A percentile compares a stretch with the other conserved stretches of the same genome.
Conservation (phyloP, 73 alveolate species). For the Paramecium biaurelia region DNA sequence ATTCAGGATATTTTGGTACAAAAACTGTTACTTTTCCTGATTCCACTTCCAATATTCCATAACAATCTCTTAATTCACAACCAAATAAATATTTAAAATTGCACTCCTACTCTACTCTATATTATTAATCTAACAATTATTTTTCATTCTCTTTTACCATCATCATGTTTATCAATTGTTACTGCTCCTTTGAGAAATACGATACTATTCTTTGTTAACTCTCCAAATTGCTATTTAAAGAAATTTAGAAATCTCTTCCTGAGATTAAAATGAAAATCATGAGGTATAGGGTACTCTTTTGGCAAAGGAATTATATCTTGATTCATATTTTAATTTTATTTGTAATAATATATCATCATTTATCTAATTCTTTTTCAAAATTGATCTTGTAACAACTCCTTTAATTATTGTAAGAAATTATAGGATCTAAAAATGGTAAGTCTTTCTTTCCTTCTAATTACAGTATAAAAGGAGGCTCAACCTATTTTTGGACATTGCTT, state of each 20-base stretch:
- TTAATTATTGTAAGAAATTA: neutral
- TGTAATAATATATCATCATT: neutral
- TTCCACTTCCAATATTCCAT: conserved; percentile 68
- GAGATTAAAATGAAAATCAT: neutral
- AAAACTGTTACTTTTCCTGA: conserved; percentile 66
- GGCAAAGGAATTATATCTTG: neutral
- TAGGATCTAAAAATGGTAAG: neutral
- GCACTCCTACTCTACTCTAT: conserved; percentile 70
- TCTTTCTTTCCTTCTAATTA: neutral
- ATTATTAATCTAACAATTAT: conserved; percentile 39
- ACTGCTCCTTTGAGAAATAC: neutral
- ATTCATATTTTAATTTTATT: neutral
- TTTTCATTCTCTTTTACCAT: neutral
- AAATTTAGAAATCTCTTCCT: neutral
- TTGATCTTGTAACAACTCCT: neutral
- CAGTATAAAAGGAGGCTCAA: conserved; percentile 41
- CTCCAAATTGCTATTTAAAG: neutral
- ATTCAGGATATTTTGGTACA: conserved; percentile 64
- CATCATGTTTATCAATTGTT: neutral
- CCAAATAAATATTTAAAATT: conserved; percentile 79
- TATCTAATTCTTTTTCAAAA: neutral
- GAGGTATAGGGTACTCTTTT: neutral
- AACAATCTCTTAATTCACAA: conserved; percentile 72
- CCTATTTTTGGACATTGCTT: neutral
- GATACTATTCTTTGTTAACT: neutral